A percentile compares a stretch with the other conserved stretches of the same genome.
phyloP scores from a whole-genome alignment of 495 filamentous ascomycete genomes.

The Neurospora sp. region DNA sequence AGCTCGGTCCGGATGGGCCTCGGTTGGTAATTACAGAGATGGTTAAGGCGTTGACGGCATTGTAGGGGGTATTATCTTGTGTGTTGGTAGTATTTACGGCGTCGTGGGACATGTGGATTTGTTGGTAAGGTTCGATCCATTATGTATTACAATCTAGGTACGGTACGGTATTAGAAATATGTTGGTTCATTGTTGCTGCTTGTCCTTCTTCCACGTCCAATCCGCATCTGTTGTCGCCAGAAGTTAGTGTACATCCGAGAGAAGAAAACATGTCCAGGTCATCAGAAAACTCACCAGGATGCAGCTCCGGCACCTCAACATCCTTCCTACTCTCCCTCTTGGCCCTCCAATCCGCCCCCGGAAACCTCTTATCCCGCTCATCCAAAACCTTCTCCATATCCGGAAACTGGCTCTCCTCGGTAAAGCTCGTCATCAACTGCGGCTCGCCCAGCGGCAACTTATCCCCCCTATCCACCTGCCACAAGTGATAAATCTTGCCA shows the following conservation, averaged over 20 bases:
- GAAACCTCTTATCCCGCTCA: slow-evolving; percentile 56
- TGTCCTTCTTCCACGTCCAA: slow-evolving; percentile 9
- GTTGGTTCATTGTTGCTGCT: neutral
- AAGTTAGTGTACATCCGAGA: neutral
- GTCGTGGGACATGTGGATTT: neutral
- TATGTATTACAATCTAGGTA: neutral
- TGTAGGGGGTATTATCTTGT: neutral
- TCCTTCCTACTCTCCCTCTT: slow-evolving; percentile 55
- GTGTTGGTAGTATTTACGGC: neutral
- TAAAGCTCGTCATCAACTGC: slow-evolving; percentile 70
- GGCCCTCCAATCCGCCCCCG: slow-evolving; percentile 42
- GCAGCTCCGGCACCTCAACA: slow-evolving; percentile 48
- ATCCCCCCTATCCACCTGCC: slow-evolving; percentile 80
- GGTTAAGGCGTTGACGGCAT: neutral
- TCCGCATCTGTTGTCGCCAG: slow-evolving; percentile 7
- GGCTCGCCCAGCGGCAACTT: slow-evolving; percentile 63
- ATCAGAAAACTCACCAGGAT: slow-evolving; percentile 34
- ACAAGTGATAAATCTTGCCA: slow-evolving; percentile 85
- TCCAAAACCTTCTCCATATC: slow-evolving; percentile 49
- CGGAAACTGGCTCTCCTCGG: slow-evolving; percentile 42
- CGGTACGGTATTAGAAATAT: neutral
- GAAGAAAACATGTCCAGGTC: neutral
- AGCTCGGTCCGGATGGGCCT: slow-evolving; percentile 4
- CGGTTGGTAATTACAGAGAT: neutral
- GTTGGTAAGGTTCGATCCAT: neutral